phyloP scores from a whole-genome alignment of 1,139 yeast species.

The Hansenula sp. region DNA sequence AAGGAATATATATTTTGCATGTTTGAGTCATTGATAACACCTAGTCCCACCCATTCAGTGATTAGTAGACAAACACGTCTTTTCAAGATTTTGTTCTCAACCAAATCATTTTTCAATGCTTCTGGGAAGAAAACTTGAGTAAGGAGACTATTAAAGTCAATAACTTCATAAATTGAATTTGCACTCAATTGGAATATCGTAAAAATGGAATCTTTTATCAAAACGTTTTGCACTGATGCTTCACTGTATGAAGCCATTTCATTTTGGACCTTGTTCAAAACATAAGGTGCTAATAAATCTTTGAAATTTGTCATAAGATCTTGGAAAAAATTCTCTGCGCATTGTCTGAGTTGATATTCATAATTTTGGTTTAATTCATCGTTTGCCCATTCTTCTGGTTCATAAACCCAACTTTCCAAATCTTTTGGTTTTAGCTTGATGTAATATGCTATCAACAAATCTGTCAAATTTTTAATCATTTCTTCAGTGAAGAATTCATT shows the following conservation, averaged over 20 bases:
- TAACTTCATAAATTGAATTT: constrained; percentile 54
- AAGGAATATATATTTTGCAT: constrained; percentile 59
- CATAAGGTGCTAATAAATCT: constrained; percentile 53
- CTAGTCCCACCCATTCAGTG: constrained; percentile 74
- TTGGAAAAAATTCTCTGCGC: constrained; percentile 82
- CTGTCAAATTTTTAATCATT: constrained; percentile 54
- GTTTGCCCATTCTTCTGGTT: constrained; percentile 91
- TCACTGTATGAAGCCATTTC: constrained; percentile 37
- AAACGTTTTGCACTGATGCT: constrained; percentile 43
- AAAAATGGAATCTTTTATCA: constrained; percentile 74
- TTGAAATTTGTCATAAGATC: constrained; percentile 67
- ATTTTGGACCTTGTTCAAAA: constrained; percentile 58
- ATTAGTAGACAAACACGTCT: constrained; percentile 75
- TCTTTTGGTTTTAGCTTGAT: constrained; percentile 70
- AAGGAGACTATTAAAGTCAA: constrained; percentile 60
- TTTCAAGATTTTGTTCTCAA: constrained; percentile 59
- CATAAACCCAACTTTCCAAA: constrained; percentile 73
- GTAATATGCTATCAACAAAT: constrained; percentile 67
- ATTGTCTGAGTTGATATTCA: constrained; percentile 82
- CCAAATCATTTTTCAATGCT: constrained; percentile 40
- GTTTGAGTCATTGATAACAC: constrained; percentile 51
- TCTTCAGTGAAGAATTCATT: constrained; percentile 53
- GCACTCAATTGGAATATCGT: constrained; percentile 81
- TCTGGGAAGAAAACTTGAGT: constrained; percentile 63
- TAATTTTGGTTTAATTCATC: constrained; percentile 75